These are phyloP conservation scores for Tripterygium wilfordii DNA, from an alignment of 177 flowering plant genomes.

Conservation along the genomic window DNA sequence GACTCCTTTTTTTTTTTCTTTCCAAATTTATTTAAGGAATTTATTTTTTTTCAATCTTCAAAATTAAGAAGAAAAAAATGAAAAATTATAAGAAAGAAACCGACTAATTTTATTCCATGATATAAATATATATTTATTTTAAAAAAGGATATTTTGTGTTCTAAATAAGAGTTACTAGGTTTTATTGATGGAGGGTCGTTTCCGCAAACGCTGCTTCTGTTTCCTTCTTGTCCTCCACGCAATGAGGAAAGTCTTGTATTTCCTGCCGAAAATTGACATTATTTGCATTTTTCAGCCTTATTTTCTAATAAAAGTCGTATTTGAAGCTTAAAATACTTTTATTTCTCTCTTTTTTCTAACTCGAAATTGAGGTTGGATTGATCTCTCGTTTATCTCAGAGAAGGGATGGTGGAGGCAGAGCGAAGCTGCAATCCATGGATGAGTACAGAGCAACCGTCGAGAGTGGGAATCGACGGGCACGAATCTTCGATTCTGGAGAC, in stretches of 20 bases:
- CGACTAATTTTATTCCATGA: too few relatives aligned
- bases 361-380: neutral
- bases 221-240: neutral
- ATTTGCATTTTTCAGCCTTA: neutral
- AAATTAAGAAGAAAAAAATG: too few relatives aligned
- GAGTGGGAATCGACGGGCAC: conserved; percentile 19
- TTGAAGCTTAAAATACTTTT: neutral
- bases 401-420: conserved; percentile 31
- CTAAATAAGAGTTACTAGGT: conserved; percentile 2
- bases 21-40: conserved; percentile 15
- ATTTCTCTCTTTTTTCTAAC: neutral
- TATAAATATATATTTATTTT: too few relatives aligned
- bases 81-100: too few relatives aligned
- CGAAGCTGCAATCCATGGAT: conserved; percentile 27
- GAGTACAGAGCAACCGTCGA: conserved; percentile 24
- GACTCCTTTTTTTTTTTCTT: neutral
- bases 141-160: too few relatives aligned
- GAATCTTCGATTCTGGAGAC: conserved; percentile 19
- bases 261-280: too few relatives aligned
- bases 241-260: too few relatives aligned
- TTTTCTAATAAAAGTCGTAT: neutral
- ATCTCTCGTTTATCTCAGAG: conserved; percentile 2
- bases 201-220: neutral
- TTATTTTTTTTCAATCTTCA: too few relatives aligned
- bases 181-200: too few relatives aligned